Conservation (phyloP, 2,329 filamentous ascomycete genomes). For the Camillea tinctor region DNA sequence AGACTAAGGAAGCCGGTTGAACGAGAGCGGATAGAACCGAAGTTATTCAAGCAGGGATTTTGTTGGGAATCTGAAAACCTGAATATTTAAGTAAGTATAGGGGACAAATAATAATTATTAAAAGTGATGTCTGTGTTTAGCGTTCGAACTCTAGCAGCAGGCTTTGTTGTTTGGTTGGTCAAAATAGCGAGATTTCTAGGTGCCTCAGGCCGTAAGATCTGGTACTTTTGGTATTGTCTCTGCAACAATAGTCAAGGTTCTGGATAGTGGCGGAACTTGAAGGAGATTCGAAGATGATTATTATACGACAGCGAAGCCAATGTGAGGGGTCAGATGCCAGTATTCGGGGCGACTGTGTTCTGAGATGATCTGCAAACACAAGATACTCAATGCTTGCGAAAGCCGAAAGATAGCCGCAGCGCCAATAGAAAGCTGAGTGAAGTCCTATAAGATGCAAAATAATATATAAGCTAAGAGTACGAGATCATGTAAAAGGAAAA, state of each 20-base stretch:
- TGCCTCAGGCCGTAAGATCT: neutral
- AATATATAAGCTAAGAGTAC: neutral
- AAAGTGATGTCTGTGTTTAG: slow-evolving; percentile 5
- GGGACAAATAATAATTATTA: neutral
- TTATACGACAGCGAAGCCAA: neutral
- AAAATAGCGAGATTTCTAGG: neutral
- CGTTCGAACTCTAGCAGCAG: slow-evolving; percentile 9
- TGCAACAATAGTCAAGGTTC: neutral
- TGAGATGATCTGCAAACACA: neutral
- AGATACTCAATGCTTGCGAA: neutral
- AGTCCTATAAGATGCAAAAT: neutral
- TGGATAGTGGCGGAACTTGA: neutral
- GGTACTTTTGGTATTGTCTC: neutral
- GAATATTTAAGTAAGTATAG: slow-evolving; percentile 1
- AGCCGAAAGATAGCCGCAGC: neutral
- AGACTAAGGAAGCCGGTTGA: slow-evolving; percentile 21
- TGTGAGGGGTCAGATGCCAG: neutral
- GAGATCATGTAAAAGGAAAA: no score
- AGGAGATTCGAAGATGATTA: neutral
- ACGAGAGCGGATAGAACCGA: slow-evolving; percentile 15
- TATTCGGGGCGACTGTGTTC: neutral
- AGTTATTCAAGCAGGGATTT: slow-evolving; percentile 23
- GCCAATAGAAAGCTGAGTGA: neutral
- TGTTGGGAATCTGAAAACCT: slow-evolving; percentile 17
- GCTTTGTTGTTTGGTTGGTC: neutral